These are phyloP conservation scores for Zhuliangozyma blackwelliae DNA, from an alignment of 1,139 yeast species.

Conservation along the genomic window DNA sequence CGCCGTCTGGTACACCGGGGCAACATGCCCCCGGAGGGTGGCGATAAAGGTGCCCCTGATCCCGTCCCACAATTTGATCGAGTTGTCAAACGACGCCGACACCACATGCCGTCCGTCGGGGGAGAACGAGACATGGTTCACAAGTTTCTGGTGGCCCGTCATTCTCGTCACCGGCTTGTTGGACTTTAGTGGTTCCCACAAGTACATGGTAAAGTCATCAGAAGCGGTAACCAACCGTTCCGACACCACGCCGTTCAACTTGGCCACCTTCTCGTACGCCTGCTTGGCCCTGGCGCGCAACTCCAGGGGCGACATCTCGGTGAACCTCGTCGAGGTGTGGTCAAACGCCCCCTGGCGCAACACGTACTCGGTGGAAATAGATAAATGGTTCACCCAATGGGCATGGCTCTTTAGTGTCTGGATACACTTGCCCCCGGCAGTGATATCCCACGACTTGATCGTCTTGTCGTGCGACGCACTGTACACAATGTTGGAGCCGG, in stretches of 20 bases:
- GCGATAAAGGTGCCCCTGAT: constrained; percentile 84
- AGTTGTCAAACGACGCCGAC: constrained; percentile 92
- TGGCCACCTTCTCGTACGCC: constrained; percentile 76
- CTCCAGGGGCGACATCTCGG: constrained; percentile 24
- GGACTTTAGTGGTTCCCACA: constrained; percentile 87
- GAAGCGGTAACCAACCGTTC: constrained; percentile 93
- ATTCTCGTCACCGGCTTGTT: constrained; percentile 83
- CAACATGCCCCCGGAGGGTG: constrained; percentile 94
- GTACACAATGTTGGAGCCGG: constrained; percentile 81
- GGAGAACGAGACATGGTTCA: constrained; percentile 91
- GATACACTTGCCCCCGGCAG: constrained; percentile 71
- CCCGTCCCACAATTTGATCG: constrained; percentile 95
- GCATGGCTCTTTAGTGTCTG: constrained; percentile 86
- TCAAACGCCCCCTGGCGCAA: constrained; percentile 59
- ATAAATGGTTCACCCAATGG: constrained; percentile 96
- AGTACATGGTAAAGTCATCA: constrained; percentile 96
- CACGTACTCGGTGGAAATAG: constrained; percentile 86
- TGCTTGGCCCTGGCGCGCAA: constrained; percentile 32
- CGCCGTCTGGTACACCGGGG: constrained; percentile 96
- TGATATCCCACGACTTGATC: constrained; percentile 82
- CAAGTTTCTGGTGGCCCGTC: constrained; percentile 97
- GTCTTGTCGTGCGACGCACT: constrained; percentile 95
- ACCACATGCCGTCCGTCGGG: constrained; percentile 93
- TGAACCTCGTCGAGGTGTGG: constrained; percentile 20
- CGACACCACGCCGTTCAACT: constrained; percentile 58